Percentiles rank a stretch among this genome's conserved stretches.
phyloP scores from a whole-genome alignment of 2,329 filamentous ascomycete genomes.

The Colletotrichum salicis region DNA sequence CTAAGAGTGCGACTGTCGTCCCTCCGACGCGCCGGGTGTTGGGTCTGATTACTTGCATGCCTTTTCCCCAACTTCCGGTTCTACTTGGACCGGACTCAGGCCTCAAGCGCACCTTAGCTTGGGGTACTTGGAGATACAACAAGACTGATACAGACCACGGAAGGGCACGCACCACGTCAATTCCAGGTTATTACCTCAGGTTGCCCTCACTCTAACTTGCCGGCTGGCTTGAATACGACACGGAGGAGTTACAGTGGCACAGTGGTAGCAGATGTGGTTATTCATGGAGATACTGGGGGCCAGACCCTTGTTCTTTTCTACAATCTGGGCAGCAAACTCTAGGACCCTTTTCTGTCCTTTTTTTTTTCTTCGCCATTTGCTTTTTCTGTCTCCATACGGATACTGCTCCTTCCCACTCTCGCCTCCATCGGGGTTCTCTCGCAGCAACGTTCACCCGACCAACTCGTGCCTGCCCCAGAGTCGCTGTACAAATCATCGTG shows the following conservation, averaged over 20 bases:
- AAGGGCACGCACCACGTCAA: constrained; percentile 10
- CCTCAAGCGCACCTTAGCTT: constrained; percentile 14
- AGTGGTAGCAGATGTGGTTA: constrained; percentile 12
- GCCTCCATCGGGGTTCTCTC: not conserved
- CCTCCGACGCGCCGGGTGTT: constrained; percentile 2
- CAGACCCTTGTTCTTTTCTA: not conserved
- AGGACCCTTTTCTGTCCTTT: not conserved
- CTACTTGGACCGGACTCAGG: constrained; percentile 6
- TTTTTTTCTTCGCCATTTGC: not conserved
- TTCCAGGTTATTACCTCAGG: constrained; percentile 11
- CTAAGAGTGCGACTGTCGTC: not conserved
- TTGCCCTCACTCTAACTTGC: not conserved
- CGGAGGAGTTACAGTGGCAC: not conserved
- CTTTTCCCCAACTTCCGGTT: constrained; percentile 18
- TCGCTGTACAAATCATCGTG: not conserved
- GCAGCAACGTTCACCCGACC: not conserved
- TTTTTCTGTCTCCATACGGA: not conserved
- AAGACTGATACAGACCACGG: not conserved
- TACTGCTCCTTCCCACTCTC: not conserved
- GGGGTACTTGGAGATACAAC: constrained; percentile 16
- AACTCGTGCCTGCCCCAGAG: not conserved
- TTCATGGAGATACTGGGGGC: not conserved
- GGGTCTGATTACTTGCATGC: constrained; percentile 16
- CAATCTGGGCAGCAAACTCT: not conserved
- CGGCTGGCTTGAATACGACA: not conserved